phyloP scores from a whole-genome alignment of 73 alveolate species.

The Halteria grandinella region DNA sequence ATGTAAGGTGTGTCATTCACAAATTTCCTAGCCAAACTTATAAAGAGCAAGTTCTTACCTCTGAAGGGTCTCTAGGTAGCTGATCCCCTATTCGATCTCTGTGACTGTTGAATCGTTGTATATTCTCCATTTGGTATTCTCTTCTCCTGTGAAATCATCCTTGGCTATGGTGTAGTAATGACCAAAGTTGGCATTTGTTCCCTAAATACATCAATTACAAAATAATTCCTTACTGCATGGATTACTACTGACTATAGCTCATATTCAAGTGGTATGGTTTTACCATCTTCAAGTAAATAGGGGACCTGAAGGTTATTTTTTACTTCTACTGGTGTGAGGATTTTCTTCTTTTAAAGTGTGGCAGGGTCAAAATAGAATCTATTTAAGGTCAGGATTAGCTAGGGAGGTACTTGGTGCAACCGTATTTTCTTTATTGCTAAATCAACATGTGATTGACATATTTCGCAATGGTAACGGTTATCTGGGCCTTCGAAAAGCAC shows the following conservation, averaged over 20 bases:
- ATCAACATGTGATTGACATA: constrained; percentile 45
- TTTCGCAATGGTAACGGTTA: constrained; percentile 34
- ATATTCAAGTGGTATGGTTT: background rate
- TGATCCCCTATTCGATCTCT: constrained; percentile 12
- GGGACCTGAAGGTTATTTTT: background rate
- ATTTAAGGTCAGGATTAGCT: constrained; percentile 50
- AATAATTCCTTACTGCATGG: constrained; percentile 9
- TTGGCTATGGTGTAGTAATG: constrained; percentile 56
- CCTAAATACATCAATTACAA: background rate
- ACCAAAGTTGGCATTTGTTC: constrained; percentile 50
- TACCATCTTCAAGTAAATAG: background rate
- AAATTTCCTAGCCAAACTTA: constrained; percentile 35
- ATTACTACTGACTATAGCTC: constrained; percentile 30
- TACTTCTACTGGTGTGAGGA: background rate
- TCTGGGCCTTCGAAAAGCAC: constrained; percentile 53
- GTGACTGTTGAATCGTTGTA: constrained; percentile 57
- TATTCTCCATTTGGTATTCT: constrained; percentile 29
- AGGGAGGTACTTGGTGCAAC: constrained; percentile 18
- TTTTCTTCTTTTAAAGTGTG: constrained; percentile 16
- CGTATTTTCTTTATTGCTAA: constrained; percentile 22
- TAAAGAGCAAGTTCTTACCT: constrained; percentile 5
- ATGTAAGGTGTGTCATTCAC: constrained; percentile 68
- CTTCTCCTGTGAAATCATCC: no score
- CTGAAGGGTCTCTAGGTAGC: constrained; percentile 10
- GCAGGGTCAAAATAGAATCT: constrained; percentile 46